Base-by-base conservation (phyloP, 768 basidiomycete species). In the Glaciozyma martinii region DNA sequence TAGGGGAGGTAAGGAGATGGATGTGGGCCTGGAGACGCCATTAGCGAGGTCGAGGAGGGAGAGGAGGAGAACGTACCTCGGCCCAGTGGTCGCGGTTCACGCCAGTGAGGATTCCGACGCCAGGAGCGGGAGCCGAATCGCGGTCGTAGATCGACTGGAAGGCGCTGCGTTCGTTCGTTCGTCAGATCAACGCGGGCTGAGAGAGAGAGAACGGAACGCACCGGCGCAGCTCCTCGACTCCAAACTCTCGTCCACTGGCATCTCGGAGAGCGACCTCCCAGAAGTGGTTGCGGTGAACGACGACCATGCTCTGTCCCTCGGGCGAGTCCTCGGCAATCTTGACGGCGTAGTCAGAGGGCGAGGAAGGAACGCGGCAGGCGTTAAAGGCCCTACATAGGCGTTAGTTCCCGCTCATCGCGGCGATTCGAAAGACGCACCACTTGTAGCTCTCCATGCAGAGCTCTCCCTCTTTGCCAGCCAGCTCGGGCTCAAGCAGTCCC, bases 41-140 rank as follows among this genome's bases (percentile, higher is more conserved):
- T 13, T 33, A 50, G 12, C 27, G 33, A 16, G 7, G 32, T 30
- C 1, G 1, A 3, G 40, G 21, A 5, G 23, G 6, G 21, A 21
- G 18, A 33, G 3, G 16, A 7, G n/a, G 10, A 40, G 47, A 72
- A 68, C 32, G 79, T 78, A 44, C 89, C 70, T 91, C 86, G 0
- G 92, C 79, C 95, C 95, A 98, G 32, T 81, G 74, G 74, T 98
- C 94, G 23, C 95, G 80, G 76, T 94, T 88, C 74, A 93, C 90
- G 1, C 85, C 82, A 0, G 92, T 94, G 56, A 98, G 78, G 1
- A 86, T 85, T 37, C 95, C 95, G 27, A 94, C 79, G 0, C 73
- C 37, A 19, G 62, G 56, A 6, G 56, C 37, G 3, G 37, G 21
- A n/a, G 40, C 12, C 23, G 40, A 60, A 27, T 61, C 58, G 5